Evolutionary conservation across 257 asterid genomes (phyloP).

Genomic region (Solanum sitiens): DNA sequence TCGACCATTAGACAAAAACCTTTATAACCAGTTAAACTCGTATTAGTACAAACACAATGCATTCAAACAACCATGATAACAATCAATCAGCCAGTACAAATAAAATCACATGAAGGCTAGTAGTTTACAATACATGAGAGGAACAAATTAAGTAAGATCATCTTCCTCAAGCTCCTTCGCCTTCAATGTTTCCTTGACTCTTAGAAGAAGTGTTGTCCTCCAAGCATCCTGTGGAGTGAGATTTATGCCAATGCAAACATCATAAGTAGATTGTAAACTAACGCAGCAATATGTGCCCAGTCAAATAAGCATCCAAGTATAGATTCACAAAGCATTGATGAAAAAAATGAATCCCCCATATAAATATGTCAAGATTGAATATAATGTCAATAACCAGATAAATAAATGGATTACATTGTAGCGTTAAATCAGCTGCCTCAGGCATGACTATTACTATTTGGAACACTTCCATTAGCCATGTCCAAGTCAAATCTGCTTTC

Average conservation of each 20-base stretch:
- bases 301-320: not conserved
- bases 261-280: not conserved
- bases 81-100: not conserved
- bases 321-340: not conserved
- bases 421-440: not conserved
- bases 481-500: not conserved
- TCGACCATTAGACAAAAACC: not conserved
- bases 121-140: not conserved
- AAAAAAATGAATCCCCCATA: not conserved
- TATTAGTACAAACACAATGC: not conserved
- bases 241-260: not conserved
- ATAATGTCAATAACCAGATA: not conserved
- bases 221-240: slow-evolving; percentile 54
- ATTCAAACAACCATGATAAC: not conserved
- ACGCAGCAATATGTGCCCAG: not conserved
- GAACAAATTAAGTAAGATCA: slow-evolving; percentile 60
- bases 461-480: not conserved
- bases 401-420: not conserved
- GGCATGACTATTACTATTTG: not conserved
- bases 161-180: slow-evolving; percentile 93
- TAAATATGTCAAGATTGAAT: not conserved
- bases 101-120: not conserved
- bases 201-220: slow-evolving; percentile 86
- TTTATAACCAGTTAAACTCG: not conserved
- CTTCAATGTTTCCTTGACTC: slow-evolving; percentile 92